A percentile compares a stretch with the other conserved stretches of the same genome.
Evolutionary conservation across 331 rosid genomes (phyloP).

Genomic region (Malus hybrid): DNA sequence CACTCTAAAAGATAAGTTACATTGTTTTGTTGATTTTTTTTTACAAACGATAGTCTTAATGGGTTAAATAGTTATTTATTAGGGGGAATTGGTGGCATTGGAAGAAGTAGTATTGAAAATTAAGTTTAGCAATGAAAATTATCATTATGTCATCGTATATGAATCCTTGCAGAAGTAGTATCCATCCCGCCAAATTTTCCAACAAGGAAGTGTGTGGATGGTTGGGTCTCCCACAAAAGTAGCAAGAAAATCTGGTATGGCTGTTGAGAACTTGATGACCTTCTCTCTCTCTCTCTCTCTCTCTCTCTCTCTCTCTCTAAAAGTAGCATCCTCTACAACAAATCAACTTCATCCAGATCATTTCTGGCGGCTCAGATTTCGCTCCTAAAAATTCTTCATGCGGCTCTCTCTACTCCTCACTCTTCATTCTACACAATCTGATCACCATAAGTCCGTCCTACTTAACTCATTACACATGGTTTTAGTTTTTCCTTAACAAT

Average conservation of each 20-base stretch:
- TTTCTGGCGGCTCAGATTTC: constrained; percentile 32
- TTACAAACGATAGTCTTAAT: too few species aligned
- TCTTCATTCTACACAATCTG: neutral
- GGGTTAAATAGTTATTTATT: too few species aligned
- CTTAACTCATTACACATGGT: neutral
- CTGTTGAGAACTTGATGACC: constrained; percentile 19
- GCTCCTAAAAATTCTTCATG: constrained; percentile 4
- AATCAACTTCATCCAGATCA: constrained; percentile 7
- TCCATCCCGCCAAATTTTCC: too few species aligned
- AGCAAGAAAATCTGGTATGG: constrained; percentile 28
- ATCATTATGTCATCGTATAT: too few species aligned
- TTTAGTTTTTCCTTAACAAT: neutral
- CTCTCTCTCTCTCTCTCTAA: constrained; percentile 9
- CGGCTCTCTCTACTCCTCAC: neutral
- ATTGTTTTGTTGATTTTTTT: too few species aligned
- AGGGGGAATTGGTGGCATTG: too few species aligned
- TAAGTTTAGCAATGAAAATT: too few species aligned
- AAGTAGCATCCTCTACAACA: constrained; percentile 22
- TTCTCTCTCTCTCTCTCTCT: neutral
- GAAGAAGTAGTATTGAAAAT: too few species aligned
- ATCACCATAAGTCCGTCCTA: neutral
- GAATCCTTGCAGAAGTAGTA: too few species aligned
- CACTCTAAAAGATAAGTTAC: too few species aligned
- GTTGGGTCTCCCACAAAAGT: constrained; percentile 18
- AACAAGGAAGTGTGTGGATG: neutral